Conservation (phyloP, 176 grass and related monocot species). For the Carex scoparia region DNA sequence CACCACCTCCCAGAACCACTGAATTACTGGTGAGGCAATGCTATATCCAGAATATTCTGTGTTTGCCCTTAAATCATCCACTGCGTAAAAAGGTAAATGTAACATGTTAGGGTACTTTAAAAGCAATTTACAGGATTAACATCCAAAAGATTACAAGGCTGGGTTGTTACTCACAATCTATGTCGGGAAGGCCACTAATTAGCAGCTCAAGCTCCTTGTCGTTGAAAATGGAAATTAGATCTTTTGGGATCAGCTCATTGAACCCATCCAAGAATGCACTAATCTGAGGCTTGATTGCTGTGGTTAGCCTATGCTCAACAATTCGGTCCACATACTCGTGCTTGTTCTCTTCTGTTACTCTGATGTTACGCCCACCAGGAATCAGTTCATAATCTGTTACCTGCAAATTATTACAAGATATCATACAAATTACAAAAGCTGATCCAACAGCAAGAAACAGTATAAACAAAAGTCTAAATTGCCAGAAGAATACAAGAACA, state of each 20-base stretch:
- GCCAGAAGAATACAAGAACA: constrained; percentile 11
- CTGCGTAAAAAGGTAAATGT: constrained; percentile 26
- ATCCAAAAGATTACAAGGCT: neutral
- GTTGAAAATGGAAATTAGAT: constrained; percentile 94
- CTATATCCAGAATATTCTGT: constrained; percentile 98
- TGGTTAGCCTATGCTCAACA: constrained; percentile 84
- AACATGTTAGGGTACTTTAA: constrained; percentile 19
- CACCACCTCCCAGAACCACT: constrained; percentile 99
- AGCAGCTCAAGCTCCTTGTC: constrained; percentile 97
- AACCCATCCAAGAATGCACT: constrained; percentile 94
- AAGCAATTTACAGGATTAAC: neutral
- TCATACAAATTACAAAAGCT: neutral
- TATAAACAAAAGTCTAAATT: neutral
- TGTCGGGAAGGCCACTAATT: constrained; percentile 96
- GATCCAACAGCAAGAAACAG: neutral
- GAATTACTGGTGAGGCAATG: constrained; percentile 88
- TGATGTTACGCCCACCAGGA: constrained; percentile 85
- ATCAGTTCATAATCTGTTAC: constrained; percentile 98
- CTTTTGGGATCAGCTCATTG: constrained; percentile 72
- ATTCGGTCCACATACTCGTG: constrained; percentile 91
- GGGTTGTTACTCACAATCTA: constrained; percentile 69
- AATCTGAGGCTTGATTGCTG: constrained; percentile 94
- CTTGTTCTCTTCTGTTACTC: constrained; percentile 95
- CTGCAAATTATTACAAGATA: constrained; percentile 34
- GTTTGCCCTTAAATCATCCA: constrained; percentile 95